These are phyloP conservation scores for Bruguiera gymnorhiza DNA, from an alignment of 345 rosid species.

Conservation along the genomic window DNA sequence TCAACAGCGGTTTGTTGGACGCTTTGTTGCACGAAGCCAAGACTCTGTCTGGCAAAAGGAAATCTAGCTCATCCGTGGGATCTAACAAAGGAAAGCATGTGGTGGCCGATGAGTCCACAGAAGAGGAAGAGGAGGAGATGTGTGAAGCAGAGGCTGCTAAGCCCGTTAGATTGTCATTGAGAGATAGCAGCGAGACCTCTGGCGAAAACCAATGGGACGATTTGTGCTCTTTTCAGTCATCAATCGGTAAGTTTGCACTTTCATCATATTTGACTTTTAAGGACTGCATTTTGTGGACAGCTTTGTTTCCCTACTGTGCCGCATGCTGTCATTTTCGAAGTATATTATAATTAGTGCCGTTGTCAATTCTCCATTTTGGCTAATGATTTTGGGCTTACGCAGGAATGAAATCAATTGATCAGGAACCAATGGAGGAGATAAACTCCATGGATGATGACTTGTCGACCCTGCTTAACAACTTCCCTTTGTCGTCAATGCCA, in stretches of 20 bases:
- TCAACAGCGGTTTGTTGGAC: conserved; percentile 53
- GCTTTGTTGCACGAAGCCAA: conserved; percentile 54
- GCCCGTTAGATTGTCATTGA: conserved; percentile 12
- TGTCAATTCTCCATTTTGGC: not conserved
- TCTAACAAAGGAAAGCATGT: conserved; percentile 28
- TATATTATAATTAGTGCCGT: not conserved
- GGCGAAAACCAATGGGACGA: conserved; percentile 34
- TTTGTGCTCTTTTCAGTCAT: conserved; percentile 40
- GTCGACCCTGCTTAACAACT: conserved; percentile 55
- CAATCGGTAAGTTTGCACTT: conserved; percentile 37
- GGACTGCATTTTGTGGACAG: too few species aligned
- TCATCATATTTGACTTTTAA: not conserved
- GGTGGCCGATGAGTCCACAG: not conserved
- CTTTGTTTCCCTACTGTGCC: not conserved
- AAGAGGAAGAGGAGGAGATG: conserved; percentile 1
- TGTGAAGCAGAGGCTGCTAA: not conserved
- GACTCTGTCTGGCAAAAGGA: conserved; percentile 30
- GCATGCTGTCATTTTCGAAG: not conserved
- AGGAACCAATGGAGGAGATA: conserved; percentile 41
- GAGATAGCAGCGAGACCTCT: conserved; percentile 8
- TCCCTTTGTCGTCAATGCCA: conserved; percentile 46
- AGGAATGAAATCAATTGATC: conserved; percentile 28
- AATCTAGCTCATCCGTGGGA: not conserved
- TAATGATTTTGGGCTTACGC: not conserved
- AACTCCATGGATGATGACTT: conserved; percentile 56